phyloP scores from a whole-genome alignment of 78 protist genomes.

The Speleostelium caveatum region DNA sequence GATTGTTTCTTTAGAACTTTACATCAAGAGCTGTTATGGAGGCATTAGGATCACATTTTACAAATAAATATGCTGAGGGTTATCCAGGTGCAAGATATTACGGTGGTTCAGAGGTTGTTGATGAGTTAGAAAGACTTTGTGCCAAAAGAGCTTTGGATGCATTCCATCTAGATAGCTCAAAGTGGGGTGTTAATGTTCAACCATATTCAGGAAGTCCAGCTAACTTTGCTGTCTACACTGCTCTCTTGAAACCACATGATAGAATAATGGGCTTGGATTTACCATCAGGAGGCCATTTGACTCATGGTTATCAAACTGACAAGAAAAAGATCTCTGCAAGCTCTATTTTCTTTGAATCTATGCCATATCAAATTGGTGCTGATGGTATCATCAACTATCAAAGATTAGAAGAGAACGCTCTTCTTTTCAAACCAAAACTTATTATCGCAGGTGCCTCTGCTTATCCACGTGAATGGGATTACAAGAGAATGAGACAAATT shows the following conservation, averaged over 20 bases:
- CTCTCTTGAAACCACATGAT: constrained; percentile 97
- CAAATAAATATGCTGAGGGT: constrained; percentile 99
- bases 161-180: constrained; percentile 88
- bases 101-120: constrained; percentile 99
- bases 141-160: constrained; percentile 96
- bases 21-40: constrained; percentile 98
- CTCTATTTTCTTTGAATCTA: constrained; percentile 97
- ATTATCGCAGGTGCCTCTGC: constrained; percentile 98
- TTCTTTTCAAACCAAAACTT: constrained; percentile 96
- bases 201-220: constrained; percentile 97
- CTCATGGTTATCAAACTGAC: constrained; percentile 98
- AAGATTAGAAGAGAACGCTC: constrained; percentile 90
- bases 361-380: constrained; percentile 95
- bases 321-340: constrained; percentile 96
- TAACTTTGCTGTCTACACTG: constrained; percentile 97
- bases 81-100: constrained; percentile 95
- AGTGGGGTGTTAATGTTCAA: constrained; percentile 99
- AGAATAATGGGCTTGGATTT: constrained; percentile 99
- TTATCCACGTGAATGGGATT: constrained; percentile 98
- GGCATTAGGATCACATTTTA: constrained; percentile 97
- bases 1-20: constrained; percentile 93
- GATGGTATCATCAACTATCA: constrained; percentile 98
- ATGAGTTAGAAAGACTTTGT: constrained; percentile 95
- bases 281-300: constrained; percentile 98
- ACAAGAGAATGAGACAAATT: constrained; percentile 82